Conservation (phyloP, 768 basidiomycete genomes). For the Psilocybe tampanensis region DNA sequence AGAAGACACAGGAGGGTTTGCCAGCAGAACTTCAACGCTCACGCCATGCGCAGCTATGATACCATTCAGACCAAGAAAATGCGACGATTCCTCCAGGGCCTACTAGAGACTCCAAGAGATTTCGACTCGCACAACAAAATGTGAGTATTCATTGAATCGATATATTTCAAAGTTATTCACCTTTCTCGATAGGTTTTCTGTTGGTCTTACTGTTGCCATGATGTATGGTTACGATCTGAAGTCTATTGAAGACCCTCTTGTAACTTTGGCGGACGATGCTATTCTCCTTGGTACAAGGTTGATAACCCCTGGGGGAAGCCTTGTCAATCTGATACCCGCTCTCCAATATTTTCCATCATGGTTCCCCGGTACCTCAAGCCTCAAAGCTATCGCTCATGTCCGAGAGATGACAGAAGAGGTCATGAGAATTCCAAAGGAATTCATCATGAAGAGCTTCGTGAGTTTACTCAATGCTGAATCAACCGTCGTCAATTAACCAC, state of each 20-base stretch:
- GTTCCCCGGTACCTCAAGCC: slow-evolving; percentile 19
- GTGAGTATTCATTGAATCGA: not conserved
- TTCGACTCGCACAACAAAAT: slow-evolving; percentile 2
- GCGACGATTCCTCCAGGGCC: not conserved
- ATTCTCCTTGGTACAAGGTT: slow-evolving; percentile 11
- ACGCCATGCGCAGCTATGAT: not conserved
- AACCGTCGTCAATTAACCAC: not conserved
- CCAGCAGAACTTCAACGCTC: slow-evolving; percentile 6
- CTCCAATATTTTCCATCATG: slow-evolving; percentile 38
- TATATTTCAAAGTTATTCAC: not conserved
- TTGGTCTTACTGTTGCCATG: slow-evolving; percentile 21
- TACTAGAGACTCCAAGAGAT: slow-evolving; percentile 4
- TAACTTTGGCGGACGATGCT: slow-evolving; percentile 22
- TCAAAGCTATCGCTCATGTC: not conserved
- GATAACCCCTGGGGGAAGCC: slow-evolving; percentile 21
- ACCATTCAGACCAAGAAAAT: not conserved
- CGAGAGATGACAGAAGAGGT: not conserved
- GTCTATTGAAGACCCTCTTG: slow-evolving; percentile 23
- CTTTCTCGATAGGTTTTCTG: slow-evolving; percentile 9
- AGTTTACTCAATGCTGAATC: not conserved
- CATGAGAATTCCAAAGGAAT: not conserved
- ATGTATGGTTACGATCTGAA: slow-evolving; percentile 31
- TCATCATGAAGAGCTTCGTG: slow-evolving; percentile 1
- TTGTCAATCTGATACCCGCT: slow-evolving; percentile 31
- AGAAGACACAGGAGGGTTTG: slow-evolving; percentile 3